Evolutionary conservation across 768 basidiomycete species (phyloP), one percentile per base, ranked within the genome.

Genomic region (Amanita pallidorosea): DNA sequence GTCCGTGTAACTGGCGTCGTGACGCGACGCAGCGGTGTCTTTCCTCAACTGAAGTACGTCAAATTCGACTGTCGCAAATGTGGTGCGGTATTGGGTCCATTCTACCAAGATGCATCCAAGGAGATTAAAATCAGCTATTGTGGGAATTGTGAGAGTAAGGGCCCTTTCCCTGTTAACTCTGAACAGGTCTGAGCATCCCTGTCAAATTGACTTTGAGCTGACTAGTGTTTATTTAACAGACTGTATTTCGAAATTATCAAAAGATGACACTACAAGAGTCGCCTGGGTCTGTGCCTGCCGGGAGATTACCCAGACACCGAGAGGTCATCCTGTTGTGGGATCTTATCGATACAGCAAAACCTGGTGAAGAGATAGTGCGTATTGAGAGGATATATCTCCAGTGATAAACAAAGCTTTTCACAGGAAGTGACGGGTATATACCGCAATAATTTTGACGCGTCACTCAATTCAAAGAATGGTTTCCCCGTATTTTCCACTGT

Each of bases 401-500:
- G 22, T 47, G 37, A 38, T 53, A 54, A 63, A 45, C 60, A 45
- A 49, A 22, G 25, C 18, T 6, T 20, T 35, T 45, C 44, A 49
- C 57, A 95, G 93, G 96, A 99, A 77, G 83, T 98, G 17, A 98
- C 96, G 12, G 96, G 95, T 45, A 81, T 98, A 57, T 99, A 99
- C 65, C 83, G 94, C 57, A 99, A 99, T 71, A 98, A 98, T 66
- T 99, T 98, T 54, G 96, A 98, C 62, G 93, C 95, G 18, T 90
- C 94, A 2, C 80, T 99, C 58, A 99, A 99, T 65, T 83, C 91
- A 23, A 98, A 98, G 70, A 98, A 99, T 58, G 96, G 96, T 6
- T 99, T 99, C 71, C 96, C 96, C 2, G 96, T 99, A 29, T 99
- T 99, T 71, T 96, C 93, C 7, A 99, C 96, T 18, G 79, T 99